Percentiles rank a stretch among this genome's conserved stretches.
Evolutionary conservation across 192 early-diverging fungal genomes (phyloP).

Genomic region (Phycomyces nitens): DNA sequence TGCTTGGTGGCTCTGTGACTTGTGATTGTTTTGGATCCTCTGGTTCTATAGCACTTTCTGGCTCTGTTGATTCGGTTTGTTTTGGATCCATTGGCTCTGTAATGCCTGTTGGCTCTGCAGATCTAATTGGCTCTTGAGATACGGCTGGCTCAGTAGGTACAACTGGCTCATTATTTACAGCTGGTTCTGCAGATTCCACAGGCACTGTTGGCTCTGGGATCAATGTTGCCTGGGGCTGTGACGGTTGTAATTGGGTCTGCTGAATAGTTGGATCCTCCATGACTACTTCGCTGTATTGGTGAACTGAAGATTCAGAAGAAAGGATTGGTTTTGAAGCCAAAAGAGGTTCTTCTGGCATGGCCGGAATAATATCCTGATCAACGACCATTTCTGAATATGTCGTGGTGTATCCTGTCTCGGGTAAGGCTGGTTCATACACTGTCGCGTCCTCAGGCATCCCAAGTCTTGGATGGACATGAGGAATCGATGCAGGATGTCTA

Average conservation of each 20-base stretch:
- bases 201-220: neutral
- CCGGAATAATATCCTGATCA: too few species aligned
- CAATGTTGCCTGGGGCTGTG: neutral
- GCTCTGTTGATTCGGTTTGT: neutral
- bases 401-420: too few species aligned
- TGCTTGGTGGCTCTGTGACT: neutral
- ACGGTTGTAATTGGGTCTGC: neutral
- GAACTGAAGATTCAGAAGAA: too few species aligned
- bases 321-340: too few species aligned
- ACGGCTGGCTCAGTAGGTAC: neutral
- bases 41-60: neutral
- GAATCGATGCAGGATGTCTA: constrained; percentile 20
- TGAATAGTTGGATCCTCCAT: neutral
- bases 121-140: too few species aligned
- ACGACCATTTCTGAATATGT: too few species aligned
- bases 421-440: too few species aligned
- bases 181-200: neutral
- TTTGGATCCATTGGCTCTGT: too few species aligned
- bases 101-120: too few species aligned
- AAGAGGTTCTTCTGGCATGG: too few species aligned
- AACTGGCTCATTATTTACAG: neutral
- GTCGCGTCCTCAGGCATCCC: too few species aligned
- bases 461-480: constrained; percentile 11
- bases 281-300: too few species aligned
- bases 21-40: neutral